phyloP scores from a whole-genome alignment of 2,329 filamentous ascomycete genomes.

The Apiospora hydei region DNA sequence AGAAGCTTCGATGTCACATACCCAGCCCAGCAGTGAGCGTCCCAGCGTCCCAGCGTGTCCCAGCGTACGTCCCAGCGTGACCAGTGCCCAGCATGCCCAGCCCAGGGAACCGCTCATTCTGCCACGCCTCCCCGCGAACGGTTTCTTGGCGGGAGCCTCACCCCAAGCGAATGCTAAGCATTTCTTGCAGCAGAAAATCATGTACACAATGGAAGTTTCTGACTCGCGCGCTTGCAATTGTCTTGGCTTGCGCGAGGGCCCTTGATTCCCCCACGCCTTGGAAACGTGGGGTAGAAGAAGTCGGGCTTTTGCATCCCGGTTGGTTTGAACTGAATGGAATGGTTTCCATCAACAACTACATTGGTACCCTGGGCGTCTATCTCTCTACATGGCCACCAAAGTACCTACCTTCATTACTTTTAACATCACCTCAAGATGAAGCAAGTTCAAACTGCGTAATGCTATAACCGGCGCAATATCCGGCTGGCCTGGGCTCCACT shows the following conservation, averaged over 20 bases:
- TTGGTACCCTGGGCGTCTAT: background rate
- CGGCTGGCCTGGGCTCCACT: background rate
- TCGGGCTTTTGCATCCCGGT: slow-evolving; percentile 1
- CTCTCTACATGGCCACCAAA: background rate
- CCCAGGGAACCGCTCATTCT: background rate
- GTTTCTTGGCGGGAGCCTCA: slow-evolving; percentile 15
- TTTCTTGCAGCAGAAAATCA: slow-evolving; percentile 13
- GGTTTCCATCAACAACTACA: background rate
- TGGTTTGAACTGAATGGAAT: background rate
- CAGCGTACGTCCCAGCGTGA: too few species aligned
- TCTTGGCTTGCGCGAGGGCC: slow-evolving; percentile 16
- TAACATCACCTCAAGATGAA: too few species aligned
- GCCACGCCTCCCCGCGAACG: background rate
- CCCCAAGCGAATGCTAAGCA: slow-evolving; percentile 14
- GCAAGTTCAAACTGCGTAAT: background rate
- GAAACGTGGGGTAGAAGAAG: background rate
- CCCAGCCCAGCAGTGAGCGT: background rate
- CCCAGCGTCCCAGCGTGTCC: too few species aligned
- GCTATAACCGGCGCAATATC: background rate
- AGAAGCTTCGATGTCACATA: slow-evolving; percentile 6
- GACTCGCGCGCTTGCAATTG: slow-evolving; percentile 8
- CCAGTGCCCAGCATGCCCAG: background rate
- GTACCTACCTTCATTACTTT: background rate
- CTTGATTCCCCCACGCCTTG: background rate
- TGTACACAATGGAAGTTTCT: background rate